Percentiles rank a stretch among this genome's conserved stretches.
phyloP scores from a whole-genome alignment of 805 yeast genomes.

The Lipomyces sp. region DNA sequence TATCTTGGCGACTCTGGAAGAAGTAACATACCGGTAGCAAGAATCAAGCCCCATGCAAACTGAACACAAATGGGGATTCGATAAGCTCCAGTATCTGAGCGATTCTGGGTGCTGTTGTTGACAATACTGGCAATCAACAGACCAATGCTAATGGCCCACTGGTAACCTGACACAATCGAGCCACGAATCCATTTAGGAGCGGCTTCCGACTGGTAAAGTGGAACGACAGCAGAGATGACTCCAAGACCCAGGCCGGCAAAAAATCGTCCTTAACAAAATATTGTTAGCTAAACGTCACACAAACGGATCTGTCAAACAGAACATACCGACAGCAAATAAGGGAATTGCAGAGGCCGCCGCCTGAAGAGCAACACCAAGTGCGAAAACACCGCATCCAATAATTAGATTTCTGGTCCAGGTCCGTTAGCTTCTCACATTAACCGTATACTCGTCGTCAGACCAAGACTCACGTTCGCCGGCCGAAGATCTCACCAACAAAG shows the following conservation, averaged over 20 bases:
- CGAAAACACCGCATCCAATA: slow-evolving; percentile 62
- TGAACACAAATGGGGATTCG: slow-evolving; percentile 77
- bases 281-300: not conserved
- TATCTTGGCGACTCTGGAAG: slow-evolving; percentile 79
- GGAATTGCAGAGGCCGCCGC: slow-evolving; percentile 56
- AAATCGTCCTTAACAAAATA: slow-evolving; percentile 54
- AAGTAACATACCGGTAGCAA: slow-evolving; percentile 48
- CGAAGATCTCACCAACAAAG: slow-evolving; percentile 67
- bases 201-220: slow-evolving; percentile 78
- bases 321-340: slow-evolving; percentile 64
- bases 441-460: not conserved
- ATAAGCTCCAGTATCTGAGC: slow-evolving; percentile 81
- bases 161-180: slow-evolving; percentile 73
- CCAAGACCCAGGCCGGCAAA: slow-evolving; percentile 81
- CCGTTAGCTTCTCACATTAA: not conserved
- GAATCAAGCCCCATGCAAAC: slow-evolving; percentile 64
- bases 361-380: slow-evolving; percentile 74
- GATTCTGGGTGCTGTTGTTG: slow-evolving; percentile 38
- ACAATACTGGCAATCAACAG: slow-evolving; percentile 61
- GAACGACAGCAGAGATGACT: slow-evolving; percentile 73
- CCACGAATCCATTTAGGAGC: slow-evolving; percentile 82
- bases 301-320: not conserved
- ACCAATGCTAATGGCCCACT: slow-evolving; percentile 74
- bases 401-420: slow-evolving; percentile 39
- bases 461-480: slow-evolving; percentile 56